phyloP scores from a whole-genome alignment of 164 flowering plant species.

The Echeveria elegans region DNA sequence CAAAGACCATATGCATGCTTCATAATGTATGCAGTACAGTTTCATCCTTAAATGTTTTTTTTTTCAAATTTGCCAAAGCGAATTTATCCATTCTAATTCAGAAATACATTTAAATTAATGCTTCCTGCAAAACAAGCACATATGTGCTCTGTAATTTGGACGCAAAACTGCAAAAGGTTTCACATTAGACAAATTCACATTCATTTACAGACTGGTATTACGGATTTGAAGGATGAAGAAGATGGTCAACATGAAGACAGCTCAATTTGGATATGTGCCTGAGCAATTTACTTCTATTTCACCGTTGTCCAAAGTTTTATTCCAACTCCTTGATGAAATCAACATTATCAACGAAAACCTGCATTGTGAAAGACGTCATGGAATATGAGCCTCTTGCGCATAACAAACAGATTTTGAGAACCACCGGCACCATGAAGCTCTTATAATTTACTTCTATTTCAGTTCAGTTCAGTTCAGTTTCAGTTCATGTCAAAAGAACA shows the following conservation, averaged over 20 bases:
- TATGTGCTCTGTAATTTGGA: background rate
- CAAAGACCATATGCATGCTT: background rate
- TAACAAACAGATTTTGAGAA: background rate
- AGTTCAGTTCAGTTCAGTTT: too few relatives aligned
- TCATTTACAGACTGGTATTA: background rate
- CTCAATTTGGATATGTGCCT: background rate
- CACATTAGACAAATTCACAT: background rate
- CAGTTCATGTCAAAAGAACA: background rate
- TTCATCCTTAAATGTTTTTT: background rate
- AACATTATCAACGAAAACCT: slow-evolving; percentile 89
- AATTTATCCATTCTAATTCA: background rate
- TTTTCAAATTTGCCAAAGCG: background rate
- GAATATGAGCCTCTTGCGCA: background rate
- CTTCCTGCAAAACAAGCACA: too few relatives aligned
- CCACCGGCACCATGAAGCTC: background rate
- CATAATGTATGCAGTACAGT: background rate
- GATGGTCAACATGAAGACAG: background rate
- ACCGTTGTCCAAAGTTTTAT: slow-evolving; percentile 21
- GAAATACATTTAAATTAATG: too few relatives aligned
- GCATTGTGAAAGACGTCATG: slow-evolving; percentile 15
- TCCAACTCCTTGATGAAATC: slow-evolving; percentile 87
- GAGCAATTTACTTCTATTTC: background rate
- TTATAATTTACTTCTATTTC: too few relatives aligned
- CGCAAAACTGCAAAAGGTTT: background rate
- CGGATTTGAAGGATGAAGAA: background rate